Evolutionary conservation across 768 basidiomycete species (phyloP), one percentile per base, ranked within the genome.

Genomic region (Collybia mongolica): DNA sequence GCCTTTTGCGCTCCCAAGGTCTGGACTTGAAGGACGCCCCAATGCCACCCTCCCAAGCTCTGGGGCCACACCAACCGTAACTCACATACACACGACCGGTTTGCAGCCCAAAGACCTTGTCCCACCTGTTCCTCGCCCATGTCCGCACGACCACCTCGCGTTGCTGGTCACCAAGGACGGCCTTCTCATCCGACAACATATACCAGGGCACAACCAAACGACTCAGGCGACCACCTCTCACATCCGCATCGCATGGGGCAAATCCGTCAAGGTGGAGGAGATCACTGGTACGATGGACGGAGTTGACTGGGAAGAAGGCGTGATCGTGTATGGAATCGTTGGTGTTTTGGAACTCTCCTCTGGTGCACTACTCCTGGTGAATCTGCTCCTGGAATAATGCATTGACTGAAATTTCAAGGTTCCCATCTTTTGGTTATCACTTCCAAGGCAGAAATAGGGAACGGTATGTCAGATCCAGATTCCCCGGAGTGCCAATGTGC

Each of bases 361-460:
- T 60, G 80, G 90, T 92, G 67, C 51, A 44, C 72, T 66, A 36
- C 23, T 37, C 20, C 20, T 28, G 41, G 55, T 52, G 48, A 39
- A 39, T 51, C 32, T 3, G 32, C 14, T 32, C 24, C 11, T 32
- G 32, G 32, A 32, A 32, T 32, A 32, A 32, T 32, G 32, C 14
- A 14, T 53, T 46, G 38, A 52, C 44, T 39, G 36, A 46, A 2
- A 35, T 40, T 15, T 49, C 8, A 40, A 92, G 91, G 79, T 29
- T 87, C 90, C 7, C 85, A 91, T 71, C 67, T 93, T 15, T 69
- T 93, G 39, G 86, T 90, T 3, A 80, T 93, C 41, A 83, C 82
- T 17, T 74, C 81, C 1, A 79, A 80, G 51, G 70, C 70, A 39
- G 77, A 84, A 53, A 72, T 88, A 11, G 91, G 91, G 52, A 72